Evolutionary conservation across 192 early-diverging fungal genomes (phyloP).

Genomic region (Coemansia sp.): DNA sequence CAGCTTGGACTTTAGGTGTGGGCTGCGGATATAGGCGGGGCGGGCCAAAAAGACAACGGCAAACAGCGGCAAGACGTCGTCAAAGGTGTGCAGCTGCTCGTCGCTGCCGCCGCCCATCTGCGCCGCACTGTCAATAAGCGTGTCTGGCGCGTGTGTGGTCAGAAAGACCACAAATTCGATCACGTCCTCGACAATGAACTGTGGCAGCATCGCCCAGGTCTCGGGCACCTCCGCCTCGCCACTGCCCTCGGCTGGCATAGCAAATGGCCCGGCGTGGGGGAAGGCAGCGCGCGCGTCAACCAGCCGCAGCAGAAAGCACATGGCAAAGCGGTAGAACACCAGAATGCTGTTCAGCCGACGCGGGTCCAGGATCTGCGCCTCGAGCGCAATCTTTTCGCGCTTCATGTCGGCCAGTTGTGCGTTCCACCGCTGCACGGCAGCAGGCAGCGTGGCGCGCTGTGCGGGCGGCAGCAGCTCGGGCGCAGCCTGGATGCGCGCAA

Average conservation of each 20-base stretch:
- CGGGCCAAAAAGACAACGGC: conserved; percentile 81
- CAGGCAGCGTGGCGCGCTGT: conserved; percentile 36
- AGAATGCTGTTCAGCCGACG: conserved; percentile 65
- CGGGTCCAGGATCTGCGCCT: conserved; percentile 78
- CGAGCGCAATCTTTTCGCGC: conserved; percentile 69
- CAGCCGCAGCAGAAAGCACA: conserved; percentile 85
- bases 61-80: conserved; percentile 63
- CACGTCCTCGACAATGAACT: conserved; percentile 92
- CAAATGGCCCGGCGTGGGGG: conserved; percentile 34
- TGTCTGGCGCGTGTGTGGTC: conserved; percentile 30
- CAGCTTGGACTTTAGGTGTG: conserved; percentile 92
- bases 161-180: conserved; percentile 56
- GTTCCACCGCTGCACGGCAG: conserved; percentile 64
- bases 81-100: conserved; percentile 37
- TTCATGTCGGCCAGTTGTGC: conserved; percentile 71
- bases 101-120: conserved; percentile 37
- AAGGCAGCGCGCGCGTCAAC: conserved; percentile 59
- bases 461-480: conserved; percentile 20
- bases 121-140: conserved; percentile 30
- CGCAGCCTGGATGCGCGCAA: conserved; percentile 57
- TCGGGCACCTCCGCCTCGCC: conserved; percentile 15
- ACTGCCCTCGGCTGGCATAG: conserved; percentile 30
- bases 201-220: conserved; percentile 76
- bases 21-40: conserved; percentile 85
- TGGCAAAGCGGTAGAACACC: conserved; percentile 87